Conservation (phyloP, 2,329 filamentous ascomycete genomes). For the Zasmidium angulare region DNA sequence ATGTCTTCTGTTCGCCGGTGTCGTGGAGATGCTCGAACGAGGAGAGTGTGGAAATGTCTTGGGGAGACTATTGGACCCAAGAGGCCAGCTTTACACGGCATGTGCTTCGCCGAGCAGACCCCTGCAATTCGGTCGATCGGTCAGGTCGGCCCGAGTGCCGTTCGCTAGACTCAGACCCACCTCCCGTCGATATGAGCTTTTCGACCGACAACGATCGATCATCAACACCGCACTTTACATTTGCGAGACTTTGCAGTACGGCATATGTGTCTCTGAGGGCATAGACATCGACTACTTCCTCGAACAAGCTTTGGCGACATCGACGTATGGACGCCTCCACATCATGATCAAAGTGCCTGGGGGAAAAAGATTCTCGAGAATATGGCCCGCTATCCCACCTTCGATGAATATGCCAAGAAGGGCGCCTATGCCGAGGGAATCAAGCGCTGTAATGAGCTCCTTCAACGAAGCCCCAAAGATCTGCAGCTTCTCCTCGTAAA, state of each 20-base stretch:
- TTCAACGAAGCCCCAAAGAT: conserved; percentile 32
- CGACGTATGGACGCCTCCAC: neutral
- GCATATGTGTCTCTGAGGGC: too few relatives aligned
- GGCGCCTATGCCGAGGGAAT: conserved; percentile 33
- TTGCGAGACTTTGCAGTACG: too few relatives aligned
- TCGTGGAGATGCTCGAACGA: too few relatives aligned
- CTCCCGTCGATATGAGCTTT: neutral
- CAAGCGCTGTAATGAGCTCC: conserved; percentile 33
- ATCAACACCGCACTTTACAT: too few relatives aligned
- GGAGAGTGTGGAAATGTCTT: neutral
- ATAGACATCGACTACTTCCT: too few relatives aligned
- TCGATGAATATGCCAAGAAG: conserved; percentile 32
- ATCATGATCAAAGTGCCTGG: neutral
- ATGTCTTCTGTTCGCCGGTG: too few relatives aligned
- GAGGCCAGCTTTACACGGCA: neutral
- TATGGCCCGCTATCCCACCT: conserved; percentile 36
- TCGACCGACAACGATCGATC: neutral
- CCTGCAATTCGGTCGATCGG: neutral
- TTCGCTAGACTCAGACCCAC: neutral
- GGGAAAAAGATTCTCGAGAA: neutral
- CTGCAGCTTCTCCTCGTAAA: conserved; percentile 32
- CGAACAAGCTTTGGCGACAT: too few relatives aligned
- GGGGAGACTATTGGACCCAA: too few relatives aligned
- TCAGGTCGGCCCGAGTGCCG: neutral
- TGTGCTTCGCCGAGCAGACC: neutral